Conservation (phyloP, 179 eudicot genomes). For the Kewa caespitosa region DNA sequence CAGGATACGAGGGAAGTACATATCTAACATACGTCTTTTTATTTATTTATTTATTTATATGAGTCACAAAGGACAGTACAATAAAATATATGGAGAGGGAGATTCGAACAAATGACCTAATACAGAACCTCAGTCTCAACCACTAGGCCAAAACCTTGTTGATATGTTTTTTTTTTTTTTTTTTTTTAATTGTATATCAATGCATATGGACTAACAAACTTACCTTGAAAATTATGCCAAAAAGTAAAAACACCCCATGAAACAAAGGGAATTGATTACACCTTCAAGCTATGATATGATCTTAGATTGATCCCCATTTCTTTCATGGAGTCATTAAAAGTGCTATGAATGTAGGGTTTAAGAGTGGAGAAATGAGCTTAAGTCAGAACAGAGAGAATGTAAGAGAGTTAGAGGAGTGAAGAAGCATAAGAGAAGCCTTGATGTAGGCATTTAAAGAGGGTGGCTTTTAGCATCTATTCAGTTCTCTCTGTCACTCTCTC, state of each 20-base stretch:
- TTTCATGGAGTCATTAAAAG: neutral
- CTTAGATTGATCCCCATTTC: neutral
- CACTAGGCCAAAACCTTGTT: too few species aligned
- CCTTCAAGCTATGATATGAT: neutral
- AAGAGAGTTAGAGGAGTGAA: neutral
- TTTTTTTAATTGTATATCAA: too few species aligned
- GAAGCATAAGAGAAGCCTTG: neutral
- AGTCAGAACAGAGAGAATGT: slow-evolving; percentile 1
- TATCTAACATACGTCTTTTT: neutral
- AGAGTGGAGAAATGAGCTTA: neutral
- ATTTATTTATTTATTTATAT: too few species aligned
- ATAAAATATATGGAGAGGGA: neutral
- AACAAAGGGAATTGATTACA: neutral
- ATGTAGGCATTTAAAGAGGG: neutral
- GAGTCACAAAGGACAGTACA: neutral
- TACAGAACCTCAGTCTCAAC: too few species aligned
- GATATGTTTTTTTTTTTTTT: too few species aligned
- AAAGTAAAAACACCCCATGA: neutral
- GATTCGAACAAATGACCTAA: neutral
- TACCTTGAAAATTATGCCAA: neutral
- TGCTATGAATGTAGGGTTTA: neutral
- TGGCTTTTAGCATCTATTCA: neutral
- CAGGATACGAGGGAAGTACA: neutral
- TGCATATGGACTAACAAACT: neutral
- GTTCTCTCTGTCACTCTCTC: slow-evolving; percentile 14